Percentiles rank a stretch among this genome's conserved stretches.
These are phyloP conservation scores for Brettanomyces naardenensis DNA, from an alignment of 805 yeast species.

Conservation along the genomic window DNA sequence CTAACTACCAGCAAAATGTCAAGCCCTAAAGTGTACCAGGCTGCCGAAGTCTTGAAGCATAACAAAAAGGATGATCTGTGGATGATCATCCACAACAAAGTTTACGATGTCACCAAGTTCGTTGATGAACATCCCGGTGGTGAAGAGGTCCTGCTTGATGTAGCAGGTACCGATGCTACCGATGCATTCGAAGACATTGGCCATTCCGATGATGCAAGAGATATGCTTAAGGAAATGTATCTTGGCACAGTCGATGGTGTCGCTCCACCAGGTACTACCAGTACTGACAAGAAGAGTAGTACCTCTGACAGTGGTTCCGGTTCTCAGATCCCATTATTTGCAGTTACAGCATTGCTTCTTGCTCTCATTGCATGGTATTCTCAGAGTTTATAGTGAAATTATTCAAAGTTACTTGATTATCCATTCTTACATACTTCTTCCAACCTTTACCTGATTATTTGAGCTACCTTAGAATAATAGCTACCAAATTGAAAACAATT, in stretches of 20 bases:
- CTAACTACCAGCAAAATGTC: slow-evolving; percentile 27
- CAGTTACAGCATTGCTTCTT: slow-evolving; percentile 29
- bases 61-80: slow-evolving; percentile 71
- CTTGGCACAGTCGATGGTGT: slow-evolving; percentile 75
- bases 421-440: background rate
- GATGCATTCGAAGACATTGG: slow-evolving; percentile 83
- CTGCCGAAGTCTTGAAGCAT: slow-evolving; percentile 67
- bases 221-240: slow-evolving; percentile 54
- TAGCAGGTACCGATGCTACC: slow-evolving; percentile 74
- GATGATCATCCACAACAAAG: slow-evolving; percentile 77
- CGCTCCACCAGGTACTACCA: slow-evolving; percentile 22
- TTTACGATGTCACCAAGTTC: slow-evolving; percentile 68
- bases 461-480: too few species aligned
- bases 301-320: slow-evolving; percentile 8
- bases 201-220: slow-evolving; percentile 94
- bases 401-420: background rate
- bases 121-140: slow-evolving; percentile 72
- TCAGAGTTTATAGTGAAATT: background rate
- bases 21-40: slow-evolving; percentile 38
- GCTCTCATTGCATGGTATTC: slow-evolving; percentile 33
- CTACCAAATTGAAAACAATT: too few species aligned
- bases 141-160: slow-evolving; percentile 64
- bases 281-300: too few species aligned
- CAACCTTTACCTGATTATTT: too few species aligned
- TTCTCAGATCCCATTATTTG: slow-evolving; percentile 25